Evolutionary conservation across 73 alveolate species (phyloP).

Genomic region (Paramecium primaurelia): DNA sequence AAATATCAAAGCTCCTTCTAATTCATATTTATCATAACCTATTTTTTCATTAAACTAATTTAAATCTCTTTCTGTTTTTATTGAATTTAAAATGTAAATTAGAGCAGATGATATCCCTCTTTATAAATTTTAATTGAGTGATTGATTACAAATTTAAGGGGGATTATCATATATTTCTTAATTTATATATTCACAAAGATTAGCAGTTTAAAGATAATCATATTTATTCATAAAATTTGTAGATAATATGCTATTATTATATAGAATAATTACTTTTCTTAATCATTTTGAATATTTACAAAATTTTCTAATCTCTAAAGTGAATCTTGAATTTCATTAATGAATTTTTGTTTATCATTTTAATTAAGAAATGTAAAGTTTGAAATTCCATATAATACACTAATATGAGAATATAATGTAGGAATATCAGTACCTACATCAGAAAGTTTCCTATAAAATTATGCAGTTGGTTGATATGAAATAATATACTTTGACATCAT

Average conservation of each 20-base stretch:
- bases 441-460: neutral
- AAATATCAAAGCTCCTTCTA: constrained; percentile 5
- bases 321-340: neutral
- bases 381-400: neutral
- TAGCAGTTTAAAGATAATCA: neutral
- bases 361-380: neutral
- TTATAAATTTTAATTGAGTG: neutral
- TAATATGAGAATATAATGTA: neutral
- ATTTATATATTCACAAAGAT: neutral
- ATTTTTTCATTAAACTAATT: neutral
- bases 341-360: neutral
- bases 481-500: neutral
- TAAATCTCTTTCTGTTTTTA: neutral
- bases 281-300: neutral
- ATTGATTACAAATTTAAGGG: neutral
- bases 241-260: neutral
- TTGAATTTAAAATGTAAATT: neutral
- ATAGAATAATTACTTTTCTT: neutral
- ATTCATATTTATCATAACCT: neutral
- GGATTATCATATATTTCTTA: neutral
- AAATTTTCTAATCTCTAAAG: neutral
- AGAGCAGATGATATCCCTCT: neutral
- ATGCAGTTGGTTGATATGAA: neutral
- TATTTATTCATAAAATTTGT: neutral
- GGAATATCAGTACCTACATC: constrained; percentile 9